These are phyloP conservation scores for Bassia scoparia DNA, from an alignment of 148 eudicot genomes.

Conservation along the genomic window DNA sequence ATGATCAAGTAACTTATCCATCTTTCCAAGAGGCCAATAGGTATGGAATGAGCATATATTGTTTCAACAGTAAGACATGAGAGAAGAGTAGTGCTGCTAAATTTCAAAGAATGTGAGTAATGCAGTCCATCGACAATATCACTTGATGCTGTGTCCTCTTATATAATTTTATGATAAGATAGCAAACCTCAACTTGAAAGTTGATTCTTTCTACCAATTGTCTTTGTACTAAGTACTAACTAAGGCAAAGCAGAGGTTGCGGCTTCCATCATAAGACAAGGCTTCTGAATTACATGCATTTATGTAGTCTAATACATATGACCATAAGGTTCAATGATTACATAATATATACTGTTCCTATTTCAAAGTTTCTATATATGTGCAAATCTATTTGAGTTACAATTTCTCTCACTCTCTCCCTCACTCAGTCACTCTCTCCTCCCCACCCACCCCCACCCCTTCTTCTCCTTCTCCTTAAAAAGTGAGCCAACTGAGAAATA, in stretches of 20 bases:
- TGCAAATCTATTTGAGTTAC: no score
- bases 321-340: background rate
- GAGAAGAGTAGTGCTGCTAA: background rate
- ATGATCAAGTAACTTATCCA: conserved; percentile 15
- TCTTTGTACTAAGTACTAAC: background rate
- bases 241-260: background rate
- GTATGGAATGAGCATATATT: background rate
- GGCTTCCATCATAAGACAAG: background rate
- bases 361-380: no score
- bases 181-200: background rate
- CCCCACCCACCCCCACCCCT: no score
- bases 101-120: background rate
- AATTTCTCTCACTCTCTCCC: no score
- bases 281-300: background rate
- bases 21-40: no score
- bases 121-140: background rate
- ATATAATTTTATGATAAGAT: background rate
- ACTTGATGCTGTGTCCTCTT: background rate
- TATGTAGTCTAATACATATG: background rate
- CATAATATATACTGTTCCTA: no score
- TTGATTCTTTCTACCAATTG: background rate
- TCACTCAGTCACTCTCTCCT: no score
- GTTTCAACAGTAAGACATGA: background rate
- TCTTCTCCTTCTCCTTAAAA: no score
- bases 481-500: no score